Evolutionary conservation across 768 basidiomycete species (phyloP), one percentile per base, ranked within the genome.

Genomic region (Amanita rubescens): DNA sequence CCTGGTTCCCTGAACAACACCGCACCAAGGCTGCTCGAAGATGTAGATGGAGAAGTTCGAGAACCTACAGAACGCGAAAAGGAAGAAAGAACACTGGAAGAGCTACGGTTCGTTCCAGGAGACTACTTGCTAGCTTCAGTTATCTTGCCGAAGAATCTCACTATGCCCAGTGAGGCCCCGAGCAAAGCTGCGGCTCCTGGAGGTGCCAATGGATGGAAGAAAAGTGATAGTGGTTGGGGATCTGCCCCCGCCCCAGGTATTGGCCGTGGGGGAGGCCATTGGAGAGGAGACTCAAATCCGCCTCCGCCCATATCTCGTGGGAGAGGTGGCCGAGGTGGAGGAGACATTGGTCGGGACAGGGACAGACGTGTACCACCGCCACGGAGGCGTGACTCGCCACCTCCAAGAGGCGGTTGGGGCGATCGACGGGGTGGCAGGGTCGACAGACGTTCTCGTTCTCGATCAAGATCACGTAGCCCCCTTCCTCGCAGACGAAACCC

Each of bases 81-180:
- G 52, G 81, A 83, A 47, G 84, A 88, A 58, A 73, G 85, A 25
- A 87, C 87, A 14, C 75, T 92, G 25, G 89, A 90, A 42, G 87
- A 90, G 56, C 71, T 92, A 24, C 75, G 86, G 34, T 87, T 92
- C 60, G 76, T 89, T 0, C 88, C 89, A 0, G 90, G 90, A 15
- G 90, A 92, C 62, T 90, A 81, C 60, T 76, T 92, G 35, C 78
- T 81, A 58, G 73, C 91, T 44, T 75, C 85, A n/a, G 81, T 92
- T 22, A 65, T 85, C 25, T 75, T 91, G 38, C 90, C 90, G 12
- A 89, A 87, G 69, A 79, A 79, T 56, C 74, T 74, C 33, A 74
- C 71, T 5, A 66, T 74, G 15, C 76, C 78, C 3, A 73, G 67
- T 5, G 86, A 86, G 54, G 62, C 75, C 12, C 62, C 73, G 14